Percentiles rank a stretch among this genome's conserved stretches.
phyloP scores from a whole-genome alignment of 495 filamentous ascomycete genomes.

The Talaromyces wortmannii region DNA sequence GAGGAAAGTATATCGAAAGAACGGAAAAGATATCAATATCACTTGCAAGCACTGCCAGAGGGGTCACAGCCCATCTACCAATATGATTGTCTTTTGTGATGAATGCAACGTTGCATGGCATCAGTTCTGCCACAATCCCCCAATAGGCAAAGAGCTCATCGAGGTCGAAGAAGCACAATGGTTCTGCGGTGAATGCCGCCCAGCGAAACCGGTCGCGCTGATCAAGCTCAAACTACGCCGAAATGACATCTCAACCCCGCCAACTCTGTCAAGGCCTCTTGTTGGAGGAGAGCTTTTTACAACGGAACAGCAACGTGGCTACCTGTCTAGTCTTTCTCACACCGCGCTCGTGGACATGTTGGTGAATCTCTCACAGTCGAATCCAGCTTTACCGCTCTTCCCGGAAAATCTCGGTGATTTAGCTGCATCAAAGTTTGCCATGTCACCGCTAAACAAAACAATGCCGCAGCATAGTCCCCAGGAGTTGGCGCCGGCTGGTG shows the following conservation, averaged over 20 bases:
- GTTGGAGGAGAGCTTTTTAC: conserved; percentile 19
- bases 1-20: conserved; percentile 34
- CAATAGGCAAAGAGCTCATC: conserved; percentile 65
- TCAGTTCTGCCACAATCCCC: conserved; percentile 83
- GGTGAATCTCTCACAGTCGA: conserved; percentile 21
- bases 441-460: conserved; percentile 2
- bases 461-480: not conserved
- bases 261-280: conserved; percentile 8
- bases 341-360: conserved; percentile 33
- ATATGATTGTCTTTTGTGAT: conserved; percentile 94
- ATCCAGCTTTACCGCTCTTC: conserved; percentile 33
- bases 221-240: conserved; percentile 1
- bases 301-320: conserved; percentile 29
- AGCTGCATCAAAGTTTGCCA: conserved; percentile 16
- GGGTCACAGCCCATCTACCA: conserved; percentile 64
- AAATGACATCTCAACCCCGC: conserved; percentile 6
- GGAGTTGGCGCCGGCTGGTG: conserved; percentile 5
- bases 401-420: conserved; percentile 22
- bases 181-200: conserved; percentile 67
- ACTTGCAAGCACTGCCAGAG: conserved; percentile 75
- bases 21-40: conserved; percentile 30
- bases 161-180: conserved; percentile 62
- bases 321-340: conserved; percentile 32
- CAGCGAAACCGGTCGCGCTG: not conserved
- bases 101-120: conserved; percentile 86